Conservation (phyloP, 257 asterid genomes). For the Ilex aquifolium region DNA sequence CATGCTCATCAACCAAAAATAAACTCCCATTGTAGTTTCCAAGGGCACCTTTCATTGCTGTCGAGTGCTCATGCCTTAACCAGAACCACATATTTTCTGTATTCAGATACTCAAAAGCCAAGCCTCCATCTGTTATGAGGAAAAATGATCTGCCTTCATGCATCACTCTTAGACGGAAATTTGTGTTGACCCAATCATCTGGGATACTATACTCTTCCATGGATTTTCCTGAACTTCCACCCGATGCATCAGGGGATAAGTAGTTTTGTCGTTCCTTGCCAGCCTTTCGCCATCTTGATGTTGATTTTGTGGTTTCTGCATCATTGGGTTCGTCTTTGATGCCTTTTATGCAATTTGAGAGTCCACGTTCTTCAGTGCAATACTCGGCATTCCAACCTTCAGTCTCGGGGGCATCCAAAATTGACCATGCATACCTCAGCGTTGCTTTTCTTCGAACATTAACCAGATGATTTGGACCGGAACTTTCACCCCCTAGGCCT, state of each 20-base stretch:
- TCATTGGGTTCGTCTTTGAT: conserved; percentile 52
- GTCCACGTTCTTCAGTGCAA: conserved; percentile 76
- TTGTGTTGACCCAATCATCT: conserved; percentile 15
- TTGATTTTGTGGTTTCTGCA: conserved; percentile 16
- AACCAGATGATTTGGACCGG: conserved; percentile 44
- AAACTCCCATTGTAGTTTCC: conserved; percentile 83
- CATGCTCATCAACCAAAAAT: conserved; percentile 61
- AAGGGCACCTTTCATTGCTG: conserved; percentile 49
- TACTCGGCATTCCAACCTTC: conserved; percentile 96
- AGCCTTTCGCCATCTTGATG: conserved; percentile 53
- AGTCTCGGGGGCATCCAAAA: conserved; percentile 74
- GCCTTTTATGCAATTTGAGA: conserved; percentile 66
- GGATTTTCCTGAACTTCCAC: conserved; percentile 14
- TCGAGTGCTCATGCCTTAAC: conserved; percentile 63
- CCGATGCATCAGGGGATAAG: conserved; percentile 29
- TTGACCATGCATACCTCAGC: conserved; percentile 66
- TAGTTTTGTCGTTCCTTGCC: conserved; percentile 43
- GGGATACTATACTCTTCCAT: conserved; percentile 19
- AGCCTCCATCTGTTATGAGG: conserved; percentile 43
- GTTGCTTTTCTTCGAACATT: conserved; percentile 42
- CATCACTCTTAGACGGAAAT: conserved; percentile 61
- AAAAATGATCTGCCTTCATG: conserved; percentile 66
- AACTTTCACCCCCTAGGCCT: conserved; percentile 56
- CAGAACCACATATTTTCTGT: conserved; percentile 66
- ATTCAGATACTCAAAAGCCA: conserved; percentile 57